phyloP scores from a whole-genome alignment of 1,284 basidiomycete species.

The Puccinia horiana region DNA sequence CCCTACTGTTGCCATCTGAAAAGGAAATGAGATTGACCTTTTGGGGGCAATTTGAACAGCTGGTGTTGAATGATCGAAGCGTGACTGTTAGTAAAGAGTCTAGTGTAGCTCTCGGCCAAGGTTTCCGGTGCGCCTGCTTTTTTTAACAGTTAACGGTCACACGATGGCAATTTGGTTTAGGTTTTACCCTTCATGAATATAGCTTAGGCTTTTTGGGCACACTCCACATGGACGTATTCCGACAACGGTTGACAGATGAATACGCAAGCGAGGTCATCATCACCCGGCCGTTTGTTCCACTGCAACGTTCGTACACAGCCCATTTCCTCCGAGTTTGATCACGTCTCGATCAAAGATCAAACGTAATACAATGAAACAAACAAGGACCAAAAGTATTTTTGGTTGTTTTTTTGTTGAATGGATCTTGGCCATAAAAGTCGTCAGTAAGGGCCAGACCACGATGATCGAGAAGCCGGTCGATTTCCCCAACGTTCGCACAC shows the following conservation, averaged over 20 bases:
- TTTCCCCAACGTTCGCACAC: conserved; percentile 73
- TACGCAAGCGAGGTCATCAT: conserved; percentile 65
- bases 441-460: conserved; percentile 64
- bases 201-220: conserved; percentile 93
- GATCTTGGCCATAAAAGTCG: neutral
- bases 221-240: conserved; percentile 94
- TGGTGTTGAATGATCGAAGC: conserved; percentile 81
- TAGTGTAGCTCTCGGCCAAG: conserved; percentile 90
- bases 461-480: conserved; percentile 86
- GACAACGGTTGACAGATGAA: conserved; percentile 94
- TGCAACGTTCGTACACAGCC: conserved; percentile 67
- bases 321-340: conserved; percentile 65
- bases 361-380: neutral
- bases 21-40: neutral
- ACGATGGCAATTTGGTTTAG: neutral
- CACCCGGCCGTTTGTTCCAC: conserved; percentile 89
- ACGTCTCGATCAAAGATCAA: conserved; percentile 54
- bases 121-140: conserved; percentile 62
- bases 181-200: conserved; percentile 28
- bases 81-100: conserved; percentile 91
- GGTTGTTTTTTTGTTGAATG: neutral
- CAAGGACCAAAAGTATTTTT: neutral
- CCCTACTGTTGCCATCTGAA: conserved; percentile 11
- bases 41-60: conserved; percentile 57
- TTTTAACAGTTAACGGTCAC: neutral